Base-by-base conservation (phyloP, 345 rosid genomes). In the Salix suchowensis region DNA sequence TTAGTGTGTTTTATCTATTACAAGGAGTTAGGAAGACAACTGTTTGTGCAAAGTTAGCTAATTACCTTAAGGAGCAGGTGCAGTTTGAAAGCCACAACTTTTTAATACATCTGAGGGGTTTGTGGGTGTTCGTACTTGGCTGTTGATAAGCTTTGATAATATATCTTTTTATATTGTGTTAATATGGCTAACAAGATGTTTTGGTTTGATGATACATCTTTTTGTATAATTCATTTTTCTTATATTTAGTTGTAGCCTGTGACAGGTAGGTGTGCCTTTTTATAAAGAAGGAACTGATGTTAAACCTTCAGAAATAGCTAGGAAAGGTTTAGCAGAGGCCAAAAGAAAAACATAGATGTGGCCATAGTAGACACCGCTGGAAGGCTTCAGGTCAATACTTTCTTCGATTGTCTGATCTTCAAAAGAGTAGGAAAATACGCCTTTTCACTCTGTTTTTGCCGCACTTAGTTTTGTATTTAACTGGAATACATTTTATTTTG, bases 341-440 rank as follows among this genome's bases (percentile, higher is more conserved):
- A 24, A 24, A 24, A 24, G 24, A 24, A 24, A 24, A 24, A 24
- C 24, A 24, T 24, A 13, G 99, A 96, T 84, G 92, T 96, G 39
- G 93, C 93, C 78, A 89, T 93, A 26, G 87, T 96, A 84, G 99
- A 96, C 78, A 96, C 99, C 28, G 99, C 99, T 40, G 99, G 99
- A 82, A 87, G 99, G 83, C 97, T 96, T 80, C 99, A 96, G 97
- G 99, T 93, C 79, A 73, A 70, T 11, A 65, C 50, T 5, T 69
- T 76, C 55, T 55, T 23, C 60, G 55, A 18, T 23, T 72, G 24
- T 3, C 7, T 55, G 64, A 26, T 71, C 26, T 30, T 75, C 21
- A 36, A 68, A 39, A 34, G 30, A 39, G 19, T 44, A 68, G 19
- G 64, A 21, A 67, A 68, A 36, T 77, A 36, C 66, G 42, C 65